Evolutionary conservation across 768 basidiomycete genomes (phyloP), one percentile per base, ranked within the genome.

Genomic region (Strobilomyces confusus): DNA sequence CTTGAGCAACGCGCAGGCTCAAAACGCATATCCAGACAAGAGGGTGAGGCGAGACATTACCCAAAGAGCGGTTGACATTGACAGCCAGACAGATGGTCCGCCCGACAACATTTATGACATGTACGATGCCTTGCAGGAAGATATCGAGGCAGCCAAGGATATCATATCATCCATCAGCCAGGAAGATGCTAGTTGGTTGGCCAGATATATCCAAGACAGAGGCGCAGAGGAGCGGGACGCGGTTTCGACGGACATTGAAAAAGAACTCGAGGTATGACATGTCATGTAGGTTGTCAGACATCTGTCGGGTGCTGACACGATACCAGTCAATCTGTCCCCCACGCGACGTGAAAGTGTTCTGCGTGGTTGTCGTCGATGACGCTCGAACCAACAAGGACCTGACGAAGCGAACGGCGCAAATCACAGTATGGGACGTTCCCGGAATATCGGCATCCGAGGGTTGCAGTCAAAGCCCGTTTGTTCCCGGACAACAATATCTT

Each of bases 391-490:
- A 63, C 1, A 76, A 78, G 55, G 73, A 77, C 48, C 75, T 77
- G 0, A 72, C 80, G 9, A 73, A 79, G 54, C 79, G 90, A 46
- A 75, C 71, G 2, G 93, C 85, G 0, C 88, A 90, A 64, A 59
- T 98, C 49, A 94, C 87, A 0, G 79, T 95, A 4, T 94, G 91
- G 91, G 90, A 95, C 61, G 84, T 81, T 3, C 70, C 80, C 4
- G 72, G 72, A 13, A 54, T 87, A 25, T 73, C 71, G 1, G 60
- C 74, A n/a, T 72, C 72, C 22, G 85, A 87, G 56, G 80, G 76
- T 5, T 74, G 68, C n/a, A 63, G 67, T 49, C 63, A 76, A 46
- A 75, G 82, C 32, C 55, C 72, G 5, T 81, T 95, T 56, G 69
- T 74, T 41, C 76, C 77, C 29, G 87, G 89, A 1, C 81, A 86